Conservation (phyloP, 352 stramenopile species). For the Lagenidium giganteum region DNA sequence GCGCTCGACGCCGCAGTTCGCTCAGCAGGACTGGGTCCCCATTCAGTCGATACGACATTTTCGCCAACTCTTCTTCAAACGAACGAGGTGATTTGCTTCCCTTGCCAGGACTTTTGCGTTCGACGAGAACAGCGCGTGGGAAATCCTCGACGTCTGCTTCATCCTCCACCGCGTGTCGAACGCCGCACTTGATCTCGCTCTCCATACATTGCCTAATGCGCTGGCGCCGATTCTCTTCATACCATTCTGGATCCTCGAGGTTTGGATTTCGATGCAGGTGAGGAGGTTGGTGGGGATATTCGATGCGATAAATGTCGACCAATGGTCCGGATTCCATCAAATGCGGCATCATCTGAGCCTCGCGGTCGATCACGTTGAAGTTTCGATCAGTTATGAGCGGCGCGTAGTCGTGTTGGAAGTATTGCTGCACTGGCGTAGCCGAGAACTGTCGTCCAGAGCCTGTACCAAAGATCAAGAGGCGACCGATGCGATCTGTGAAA, state of each 20-base stretch:
- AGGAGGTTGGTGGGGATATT: constrained; percentile 63
- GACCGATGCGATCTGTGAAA: constrained; percentile 80
- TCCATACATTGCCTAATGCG: constrained; percentile 50
- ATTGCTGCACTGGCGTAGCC: constrained; percentile 72
- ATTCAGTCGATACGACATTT: constrained; percentile 47
- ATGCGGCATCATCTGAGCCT: constrained; percentile 77
- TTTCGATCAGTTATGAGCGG: constrained; percentile 75
- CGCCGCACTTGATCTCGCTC: constrained; percentile 50
- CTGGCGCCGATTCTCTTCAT: constrained; percentile 39
- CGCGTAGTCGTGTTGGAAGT: constrained; percentile 85
- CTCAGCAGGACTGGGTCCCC: constrained; percentile 49
- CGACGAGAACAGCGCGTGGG: constrained; percentile 46
- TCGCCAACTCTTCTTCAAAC: no score
- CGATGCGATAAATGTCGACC: constrained; percentile 59
- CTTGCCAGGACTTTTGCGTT: no score
- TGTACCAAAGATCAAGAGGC: constrained; percentile 74
- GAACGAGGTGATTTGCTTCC: no score
- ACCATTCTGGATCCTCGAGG: constrained; percentile 21
- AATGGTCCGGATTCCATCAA: constrained; percentile 69
- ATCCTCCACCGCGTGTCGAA: constrained; percentile 31
- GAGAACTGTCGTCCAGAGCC: constrained; percentile 60
- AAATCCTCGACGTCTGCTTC: constrained; percentile 37
- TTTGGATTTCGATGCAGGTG: constrained; percentile 25
- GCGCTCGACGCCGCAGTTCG: constrained; percentile 35
- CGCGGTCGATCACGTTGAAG: constrained; percentile 80